Evolutionary conservation across 768 basidiomycete genomes (phyloP), one percentile per base, ranked within the genome.

Genomic region (Amanita exitialis): DNA sequence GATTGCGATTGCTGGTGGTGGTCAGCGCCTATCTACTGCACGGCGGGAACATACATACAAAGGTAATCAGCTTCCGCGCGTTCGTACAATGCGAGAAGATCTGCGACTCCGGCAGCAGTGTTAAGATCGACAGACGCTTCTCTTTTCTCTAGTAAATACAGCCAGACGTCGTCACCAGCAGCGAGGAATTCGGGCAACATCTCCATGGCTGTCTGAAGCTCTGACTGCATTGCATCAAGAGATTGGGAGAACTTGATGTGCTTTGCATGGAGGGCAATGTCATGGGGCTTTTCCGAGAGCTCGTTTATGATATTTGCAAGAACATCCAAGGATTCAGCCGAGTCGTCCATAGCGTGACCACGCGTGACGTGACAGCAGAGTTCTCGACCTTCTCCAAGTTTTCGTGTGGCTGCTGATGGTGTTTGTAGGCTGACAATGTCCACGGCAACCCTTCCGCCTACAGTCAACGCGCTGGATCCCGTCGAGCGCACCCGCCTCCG

Each of bases 11-110:
- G 88, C 89, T 91, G 62, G 47, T 52, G 39, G 50, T 13, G 15
- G 44, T 44, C 10, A 45, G 51, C 30, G 10, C 32, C 35, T 42
- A 45, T 44, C 53, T 25, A 23, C 16, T 5, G 13, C 23, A 38
- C 36, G 44, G 16, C 30, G 46, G 7, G 18, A 41, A 27, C 10
- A 27, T 51, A 74, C 88, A 60, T 63, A 91, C 90, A 91, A 32
- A 91, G 63, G 63, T 90, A 91, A 59, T 92, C 90, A 8, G 62
- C 66, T 58, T 84, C 84, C 18, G 90, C 89, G 32, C 74, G 74
- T 35, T 69, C 66, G 62, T 83, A 91, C 35, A 86, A 58, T 13
- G 73, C 70, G 52, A 89, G 63, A 36, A 90, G 59, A 41, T 80
- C 79, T 39, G 75, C 57, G 18, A 78, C 67, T 6, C 77, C 79